Evolutionary conservation across 805 yeast species (phyloP).

Genomic region (Candida schatavii): DNA sequence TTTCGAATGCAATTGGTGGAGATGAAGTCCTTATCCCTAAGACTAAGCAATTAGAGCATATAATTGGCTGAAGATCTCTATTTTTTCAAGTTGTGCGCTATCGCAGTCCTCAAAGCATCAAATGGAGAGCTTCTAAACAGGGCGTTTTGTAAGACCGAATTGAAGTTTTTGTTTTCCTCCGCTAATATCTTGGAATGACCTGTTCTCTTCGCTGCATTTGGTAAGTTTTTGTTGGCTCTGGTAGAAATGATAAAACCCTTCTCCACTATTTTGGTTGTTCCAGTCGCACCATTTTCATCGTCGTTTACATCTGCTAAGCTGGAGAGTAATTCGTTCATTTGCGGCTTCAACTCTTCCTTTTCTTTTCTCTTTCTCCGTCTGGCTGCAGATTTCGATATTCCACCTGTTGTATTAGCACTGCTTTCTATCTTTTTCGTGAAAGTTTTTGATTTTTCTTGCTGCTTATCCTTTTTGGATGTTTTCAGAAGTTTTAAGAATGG

Average conservation of each 20-base stretch:
- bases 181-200: conserved; percentile 49
- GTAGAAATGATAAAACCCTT: conserved; percentile 19
- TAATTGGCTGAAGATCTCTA: too few species aligned
- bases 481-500: conserved; percentile 55
- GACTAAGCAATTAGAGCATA: too few species aligned
- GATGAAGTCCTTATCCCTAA: too few species aligned
- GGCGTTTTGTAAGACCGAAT: conserved; percentile 51
- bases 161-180: conserved; percentile 59
- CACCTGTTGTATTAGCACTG: conserved; percentile 35
- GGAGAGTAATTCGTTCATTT: conserved; percentile 59
- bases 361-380: conserved; percentile 61
- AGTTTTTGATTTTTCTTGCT: conserved; percentile 34
- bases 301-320: conserved; percentile 33
- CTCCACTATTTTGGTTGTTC: conserved; percentile 1
- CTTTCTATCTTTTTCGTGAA: conserved; percentile 30
- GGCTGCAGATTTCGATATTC: conserved; percentile 62
- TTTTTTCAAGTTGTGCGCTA: conserved; percentile 22
- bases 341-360: conserved; percentile 63
- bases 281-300: conserved; percentile 3
- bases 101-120: conserved; percentile 59
- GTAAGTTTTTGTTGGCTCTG: conserved; percentile 37
- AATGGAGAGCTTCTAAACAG: conserved; percentile 62
- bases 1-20: too few species aligned
- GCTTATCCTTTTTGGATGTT: conserved; percentile 53
- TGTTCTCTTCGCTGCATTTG: conserved; percentile 45